Evolutionary conservation across 2,329 filamentous ascomycete species (phyloP).

Genomic region (Fusarium aywerte): DNA sequence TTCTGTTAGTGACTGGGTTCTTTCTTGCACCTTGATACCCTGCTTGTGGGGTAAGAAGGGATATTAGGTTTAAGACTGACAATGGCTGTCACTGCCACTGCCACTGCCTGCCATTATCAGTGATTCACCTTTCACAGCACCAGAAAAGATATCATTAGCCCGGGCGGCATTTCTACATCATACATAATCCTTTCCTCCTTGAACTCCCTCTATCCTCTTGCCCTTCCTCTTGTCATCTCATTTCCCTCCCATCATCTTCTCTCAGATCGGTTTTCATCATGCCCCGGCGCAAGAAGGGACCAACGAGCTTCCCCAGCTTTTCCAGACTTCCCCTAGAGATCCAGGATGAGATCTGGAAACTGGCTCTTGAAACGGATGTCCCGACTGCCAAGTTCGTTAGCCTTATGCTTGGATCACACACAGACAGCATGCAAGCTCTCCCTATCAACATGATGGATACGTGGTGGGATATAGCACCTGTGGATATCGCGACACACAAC

Average conservation of each 20-base stretch:
- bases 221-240: too few relatives aligned
- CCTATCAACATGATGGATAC: too few relatives aligned
- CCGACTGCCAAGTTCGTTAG: neutral
- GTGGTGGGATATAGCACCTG: neutral
- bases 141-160: neutral
- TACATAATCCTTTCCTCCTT: neutral
- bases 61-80: neutral
- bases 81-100: neutral
- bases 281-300: neutral
- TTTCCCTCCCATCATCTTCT: neutral
- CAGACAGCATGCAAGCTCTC: too few relatives aligned
- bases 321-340: neutral
- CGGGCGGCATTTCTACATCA: neutral
- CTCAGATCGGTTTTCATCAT: neutral
- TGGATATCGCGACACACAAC: neutral
- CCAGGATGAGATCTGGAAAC: slow-evolving; percentile 10
- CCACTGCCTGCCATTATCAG: too few relatives aligned
- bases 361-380: neutral
- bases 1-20: too few relatives aligned
- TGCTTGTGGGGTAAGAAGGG: neutral
- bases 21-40: neutral
- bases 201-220: neutral
- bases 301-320: neutral
- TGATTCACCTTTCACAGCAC: neutral
- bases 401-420: neutral